Base-by-base conservation (phyloP, 441 rosid genomes). In the Populus hybrid region DNA sequence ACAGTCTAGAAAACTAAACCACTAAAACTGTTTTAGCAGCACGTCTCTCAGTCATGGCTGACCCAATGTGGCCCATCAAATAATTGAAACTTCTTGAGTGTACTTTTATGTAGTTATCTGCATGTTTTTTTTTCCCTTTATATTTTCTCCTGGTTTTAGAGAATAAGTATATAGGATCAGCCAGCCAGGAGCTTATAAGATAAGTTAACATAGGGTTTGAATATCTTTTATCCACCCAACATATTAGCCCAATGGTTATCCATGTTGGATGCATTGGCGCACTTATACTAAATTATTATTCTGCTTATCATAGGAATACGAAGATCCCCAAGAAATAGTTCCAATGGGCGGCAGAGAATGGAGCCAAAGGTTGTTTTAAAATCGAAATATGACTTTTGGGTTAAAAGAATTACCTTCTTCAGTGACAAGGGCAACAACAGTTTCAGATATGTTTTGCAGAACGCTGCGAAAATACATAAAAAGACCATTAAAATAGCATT, bases 391-490 rank as follows among this genome's bases (percentile, higher is more conserved):
- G 68, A 74, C 40, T 28, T 46, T 68, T 77, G 57, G 72, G 79
- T 46, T 57, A 14, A 69, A 67, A 78, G 30, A 14, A 18, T 57
- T 88, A 94, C 97, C 98, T 92, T 91, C 95, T 84, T 94, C 57
- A 0, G 92, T 90, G 34, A 94, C 88, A 46, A 94, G 96, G 75
- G 98, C 97, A 77, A 91, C 85, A 71, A 94, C 78, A 32, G 91
- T 87, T 28, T 90, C 83, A 0, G 98, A 92, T 79, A 94, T 64
- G 87, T 92, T 89, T 84, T 87, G 90, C 77, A 92, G 80, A 77
- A 94, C 96, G 73, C 98, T 94, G 91, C 85, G 82, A 82, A 77
- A 68, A 40, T 11, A 76, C 35, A 64, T 64, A 54, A 79, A 81
- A 69, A 14, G 75, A 78, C 75, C 46, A 80, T 86, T 63, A 79